Conservation (phyloP, 495 filamentous ascomycete species). For the Penicillium ochrochloron region DNA sequence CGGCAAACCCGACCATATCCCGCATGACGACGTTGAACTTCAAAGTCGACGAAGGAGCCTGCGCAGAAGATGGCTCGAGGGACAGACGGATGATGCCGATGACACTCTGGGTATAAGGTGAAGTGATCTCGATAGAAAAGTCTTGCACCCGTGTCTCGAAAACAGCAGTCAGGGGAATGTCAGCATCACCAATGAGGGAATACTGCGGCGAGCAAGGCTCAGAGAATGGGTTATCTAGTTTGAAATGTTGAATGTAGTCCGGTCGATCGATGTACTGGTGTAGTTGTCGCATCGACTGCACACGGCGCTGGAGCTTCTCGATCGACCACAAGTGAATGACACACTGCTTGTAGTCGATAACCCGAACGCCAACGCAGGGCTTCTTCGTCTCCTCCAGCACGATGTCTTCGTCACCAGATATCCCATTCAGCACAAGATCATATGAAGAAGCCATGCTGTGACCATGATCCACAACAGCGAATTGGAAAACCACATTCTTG, state of each 20-base stretch:
- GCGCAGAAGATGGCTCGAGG: constrained; percentile 90
- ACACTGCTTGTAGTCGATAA: constrained; percentile 86
- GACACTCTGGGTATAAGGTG: constrained; percentile 87
- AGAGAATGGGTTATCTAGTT: constrained; percentile 74
- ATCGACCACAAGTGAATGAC: constrained; percentile 95
- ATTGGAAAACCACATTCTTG: constrained; percentile 93
- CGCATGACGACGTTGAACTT: constrained; percentile 99
- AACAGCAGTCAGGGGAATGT: constrained; percentile 90
- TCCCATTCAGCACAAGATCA: constrained; percentile 91
- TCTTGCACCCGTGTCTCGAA: constrained; percentile 96
- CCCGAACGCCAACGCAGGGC: constrained; percentile 88
- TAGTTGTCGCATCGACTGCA: constrained; percentile 93
- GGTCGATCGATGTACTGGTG: constrained; percentile 95
- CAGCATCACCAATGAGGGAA: constrained; percentile 90
- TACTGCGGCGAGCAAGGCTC: constrained; percentile 89
- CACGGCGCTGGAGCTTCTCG: constrained; percentile 84
- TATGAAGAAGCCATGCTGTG: constrained; percentile 91
- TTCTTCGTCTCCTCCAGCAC: constrained; percentile 81
- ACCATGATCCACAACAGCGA: constrained; percentile 85
- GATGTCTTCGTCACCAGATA: constrained; percentile 85
- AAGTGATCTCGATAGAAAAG: constrained; percentile 85
- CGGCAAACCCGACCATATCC: constrained; percentile 93
- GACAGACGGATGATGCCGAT: constrained; percentile 90
- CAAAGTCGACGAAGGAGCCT: constrained; percentile 87
- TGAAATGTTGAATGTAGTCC: constrained; percentile 78